Evolutionary conservation across 768 basidiomycete genomes (phyloP).

Genomic region (Daedaleopsis nitida): DNA sequence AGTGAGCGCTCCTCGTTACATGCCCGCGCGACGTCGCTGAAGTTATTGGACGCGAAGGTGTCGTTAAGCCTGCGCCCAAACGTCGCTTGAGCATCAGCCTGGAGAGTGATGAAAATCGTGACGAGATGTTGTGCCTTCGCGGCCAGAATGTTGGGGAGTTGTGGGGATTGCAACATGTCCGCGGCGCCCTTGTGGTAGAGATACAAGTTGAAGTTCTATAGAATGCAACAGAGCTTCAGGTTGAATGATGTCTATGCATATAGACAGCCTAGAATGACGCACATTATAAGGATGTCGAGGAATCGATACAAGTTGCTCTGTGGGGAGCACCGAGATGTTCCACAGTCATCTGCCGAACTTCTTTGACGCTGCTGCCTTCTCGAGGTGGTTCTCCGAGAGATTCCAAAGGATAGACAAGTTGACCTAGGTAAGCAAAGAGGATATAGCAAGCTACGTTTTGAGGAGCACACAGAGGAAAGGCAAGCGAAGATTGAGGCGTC

Average conservation of each 20-base stretch:
- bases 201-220: conserved; percentile 95
- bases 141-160: conserved; percentile 87
- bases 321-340: conserved; percentile 81
- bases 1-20: conserved; percentile 90
- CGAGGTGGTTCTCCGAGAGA: too few relatives aligned
- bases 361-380: too few relatives aligned
- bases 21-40: conserved; percentile 79
- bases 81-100: conserved; percentile 57
- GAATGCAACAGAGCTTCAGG: background rate
- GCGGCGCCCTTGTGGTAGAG: conserved; percentile 73
- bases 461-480: too few relatives aligned
- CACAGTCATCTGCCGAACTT: too few relatives aligned
- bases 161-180: conserved; percentile 69
- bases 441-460: too few relatives aligned
- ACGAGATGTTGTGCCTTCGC: conserved; percentile 90
- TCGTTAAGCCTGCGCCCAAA: conserved; percentile 78
- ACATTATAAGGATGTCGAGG: conserved; percentile 75
- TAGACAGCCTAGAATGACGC: conserved; percentile 30
- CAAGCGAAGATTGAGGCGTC: too few relatives aligned
- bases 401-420: too few relatives aligned
- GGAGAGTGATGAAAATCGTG: conserved; percentile 69
- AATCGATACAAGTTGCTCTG: conserved; percentile 79
- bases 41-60: conserved; percentile 82
- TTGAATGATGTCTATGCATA: background rate
- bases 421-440: too few relatives aligned